phyloP scores from a whole-genome alignment of 202 grass and related monocot genomes.

The Bolboschoenoplectus hybrid region DNA sequence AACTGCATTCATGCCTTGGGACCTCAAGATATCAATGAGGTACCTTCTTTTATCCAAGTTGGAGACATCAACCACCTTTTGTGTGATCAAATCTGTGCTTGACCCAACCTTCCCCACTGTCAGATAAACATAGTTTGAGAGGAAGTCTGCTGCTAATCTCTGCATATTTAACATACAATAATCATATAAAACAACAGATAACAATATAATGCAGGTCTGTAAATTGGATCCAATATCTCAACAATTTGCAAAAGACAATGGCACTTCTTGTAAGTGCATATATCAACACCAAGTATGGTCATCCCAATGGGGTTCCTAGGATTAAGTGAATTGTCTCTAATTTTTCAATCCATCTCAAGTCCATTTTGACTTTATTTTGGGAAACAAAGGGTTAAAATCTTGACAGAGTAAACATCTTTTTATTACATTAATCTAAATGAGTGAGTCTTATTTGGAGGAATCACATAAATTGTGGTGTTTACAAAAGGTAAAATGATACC shows the following conservation, averaged over 20 bases:
- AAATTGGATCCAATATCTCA: not conserved
- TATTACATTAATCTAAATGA: not conserved
- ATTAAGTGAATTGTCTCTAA: not conserved
- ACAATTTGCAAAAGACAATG: not conserved
- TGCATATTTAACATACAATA: constrained; percentile 46
- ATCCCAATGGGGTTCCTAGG: not conserved
- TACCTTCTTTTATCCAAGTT: constrained; percentile 62
- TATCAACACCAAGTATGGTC: not conserved
- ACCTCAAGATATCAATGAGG: constrained; percentile 56
- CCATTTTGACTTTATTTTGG: not conserved
- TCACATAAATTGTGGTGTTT: not conserved
- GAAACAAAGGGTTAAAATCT: not conserved
- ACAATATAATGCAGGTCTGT: not conserved
- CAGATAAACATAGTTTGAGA: constrained; percentile 83
- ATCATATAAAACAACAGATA: not conserved
- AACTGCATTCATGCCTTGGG: constrained; percentile 45
- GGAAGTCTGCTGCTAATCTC: constrained; percentile 68
- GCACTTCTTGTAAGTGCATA: not conserved
- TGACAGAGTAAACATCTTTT: not conserved
- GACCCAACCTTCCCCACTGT: constrained; percentile 79
- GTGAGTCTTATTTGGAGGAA: constrained; percentile 10
- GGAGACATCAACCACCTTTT: constrained; percentile 70
- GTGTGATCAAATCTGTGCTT: constrained; percentile 74
- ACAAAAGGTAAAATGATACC: constrained; percentile 40
- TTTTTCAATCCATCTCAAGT: not conserved